phyloP scores from a whole-genome alignment of 257 asterid genomes.

The Paraleonurus japonicus region DNA sequence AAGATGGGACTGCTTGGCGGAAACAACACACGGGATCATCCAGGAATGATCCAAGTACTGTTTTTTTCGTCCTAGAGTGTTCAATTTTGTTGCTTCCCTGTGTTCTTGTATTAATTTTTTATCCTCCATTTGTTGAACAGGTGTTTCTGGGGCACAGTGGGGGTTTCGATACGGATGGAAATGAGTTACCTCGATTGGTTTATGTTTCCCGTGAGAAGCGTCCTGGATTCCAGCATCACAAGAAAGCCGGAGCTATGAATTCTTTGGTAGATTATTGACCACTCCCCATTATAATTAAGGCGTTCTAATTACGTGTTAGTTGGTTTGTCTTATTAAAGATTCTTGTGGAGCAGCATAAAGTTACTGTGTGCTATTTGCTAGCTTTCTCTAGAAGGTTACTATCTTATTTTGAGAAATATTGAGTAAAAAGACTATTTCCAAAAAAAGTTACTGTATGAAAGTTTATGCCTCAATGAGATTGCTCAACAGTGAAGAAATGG shows the following conservation, averaged over 20 bases:
- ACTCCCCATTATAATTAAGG: neutral
- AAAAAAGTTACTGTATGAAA: neutral
- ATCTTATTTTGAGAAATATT: constrained; percentile 1
- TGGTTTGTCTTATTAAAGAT: neutral
- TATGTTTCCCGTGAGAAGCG: constrained; percentile 87
- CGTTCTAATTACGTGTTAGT: neutral
- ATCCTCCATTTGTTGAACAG: constrained; percentile 30
- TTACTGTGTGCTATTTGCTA: neutral
- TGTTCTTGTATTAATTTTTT: constrained; percentile 8
- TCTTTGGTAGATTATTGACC: constrained; percentile 60
- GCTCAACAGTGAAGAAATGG: neutral
- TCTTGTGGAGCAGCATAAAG: neutral
- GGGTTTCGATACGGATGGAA: constrained; percentile 73
- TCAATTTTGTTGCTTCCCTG: neutral
- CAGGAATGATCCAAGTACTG: constrained; percentile 70
- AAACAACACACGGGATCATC: constrained; percentile 68
- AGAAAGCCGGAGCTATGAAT: constrained; percentile 88
- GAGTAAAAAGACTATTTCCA: neutral
- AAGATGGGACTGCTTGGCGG: constrained; percentile 83
- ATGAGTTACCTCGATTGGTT: constrained; percentile 75
- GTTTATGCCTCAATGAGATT: neutral
- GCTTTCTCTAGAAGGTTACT: neutral
- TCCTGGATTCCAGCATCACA: constrained; percentile 87
- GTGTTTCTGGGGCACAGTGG: constrained; percentile 78
- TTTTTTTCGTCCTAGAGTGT: constrained; percentile 2